phyloP scores from a whole-genome alignment of 1,284 basidiomycete species.

The Heterobasidion annosum region DNA sequence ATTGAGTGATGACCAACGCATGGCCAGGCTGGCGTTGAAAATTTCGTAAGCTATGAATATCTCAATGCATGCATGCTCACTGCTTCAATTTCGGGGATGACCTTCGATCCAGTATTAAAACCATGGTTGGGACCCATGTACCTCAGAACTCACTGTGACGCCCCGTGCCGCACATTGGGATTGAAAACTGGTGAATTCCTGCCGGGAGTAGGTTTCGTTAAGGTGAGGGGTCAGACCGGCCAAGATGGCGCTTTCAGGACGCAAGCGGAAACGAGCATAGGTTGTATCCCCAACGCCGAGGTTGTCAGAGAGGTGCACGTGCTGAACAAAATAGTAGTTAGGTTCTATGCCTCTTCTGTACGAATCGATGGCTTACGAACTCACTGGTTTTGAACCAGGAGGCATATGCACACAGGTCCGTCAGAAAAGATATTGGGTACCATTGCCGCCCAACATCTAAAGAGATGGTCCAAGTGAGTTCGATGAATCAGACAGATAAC shows the following conservation, averaged over 20 bases:
- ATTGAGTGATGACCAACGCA: conserved; percentile 26
- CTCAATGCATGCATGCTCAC: conserved; percentile 5
- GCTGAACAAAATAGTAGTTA: conserved; percentile 5
- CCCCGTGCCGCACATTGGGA: conserved; percentile 22
- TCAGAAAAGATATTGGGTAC: conserved; percentile 22
- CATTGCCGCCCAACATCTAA: conserved; percentile 26
- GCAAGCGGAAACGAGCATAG: conserved; percentile 28
- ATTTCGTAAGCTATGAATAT: too few relatives aligned
- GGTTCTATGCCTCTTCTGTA: background rate
- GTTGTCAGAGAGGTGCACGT: conserved; percentile 21
- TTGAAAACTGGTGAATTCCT: conserved; percentile 24
- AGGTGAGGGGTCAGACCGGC: conserved; percentile 20
- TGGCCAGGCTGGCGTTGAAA: conserved; percentile 19
- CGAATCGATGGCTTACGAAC: conserved; percentile 13
- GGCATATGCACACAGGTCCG: conserved; percentile 26
- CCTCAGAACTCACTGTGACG: conserved; percentile 18
- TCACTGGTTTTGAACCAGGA: conserved; percentile 30
- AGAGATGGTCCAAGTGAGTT: background rate
- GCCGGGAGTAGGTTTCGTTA: conserved; percentile 26
- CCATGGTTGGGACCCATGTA: conserved; percentile 13
- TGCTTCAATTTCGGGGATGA: conserved; percentile 29
- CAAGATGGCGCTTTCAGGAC: conserved; percentile 19
- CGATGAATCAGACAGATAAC: background rate
- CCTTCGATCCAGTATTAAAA: conserved; percentile 3
- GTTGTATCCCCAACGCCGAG: conserved; percentile 15